These are phyloP conservation scores for Metschnikowia lochheadii DNA, from an alignment of 805 yeast species.

Conservation along the genomic window DNA sequence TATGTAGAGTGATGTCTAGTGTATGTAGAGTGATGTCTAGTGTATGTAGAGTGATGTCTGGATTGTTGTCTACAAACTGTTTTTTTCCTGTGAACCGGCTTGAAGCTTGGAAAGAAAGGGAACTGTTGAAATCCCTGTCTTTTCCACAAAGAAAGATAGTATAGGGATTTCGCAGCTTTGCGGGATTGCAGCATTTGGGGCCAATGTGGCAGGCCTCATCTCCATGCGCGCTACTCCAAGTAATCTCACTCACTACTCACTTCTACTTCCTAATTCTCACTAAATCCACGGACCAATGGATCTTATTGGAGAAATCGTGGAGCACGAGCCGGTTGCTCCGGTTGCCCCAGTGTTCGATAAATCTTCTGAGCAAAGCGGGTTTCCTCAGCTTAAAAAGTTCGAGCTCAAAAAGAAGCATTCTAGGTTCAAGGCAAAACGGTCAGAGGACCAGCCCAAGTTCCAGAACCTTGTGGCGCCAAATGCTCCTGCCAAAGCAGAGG, in stretches of 20 bases:
- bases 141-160: conserved; percentile 3
- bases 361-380: conserved; percentile 24
- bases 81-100: not conserved
- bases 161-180: conserved; percentile 3
- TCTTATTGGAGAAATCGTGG: conserved; percentile 69
- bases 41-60: too few relatives aligned
- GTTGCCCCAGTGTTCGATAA: conserved; percentile 15
- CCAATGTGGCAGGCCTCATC: not conserved
- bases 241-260: not conserved
- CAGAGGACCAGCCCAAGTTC: not conserved
- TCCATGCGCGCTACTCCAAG: not conserved
- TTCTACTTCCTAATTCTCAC: not conserved
- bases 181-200: conserved; percentile 2
- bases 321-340: conserved; percentile 45
- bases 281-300: conserved; percentile 43
- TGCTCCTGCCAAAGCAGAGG: not conserved
- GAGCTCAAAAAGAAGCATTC: conserved; percentile 21
- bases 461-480: not conserved
- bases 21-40: too few relatives aligned
- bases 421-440: conserved; percentile 6
- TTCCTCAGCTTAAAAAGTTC: conserved; percentile 30
- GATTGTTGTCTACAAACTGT: too few relatives aligned
- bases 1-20: too few relatives aligned
- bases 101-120: not conserved
- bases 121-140: not conserved